phyloP scores from a whole-genome alignment of 495 filamentous ascomycete species.

The Penicillium flavigenum region DNA sequence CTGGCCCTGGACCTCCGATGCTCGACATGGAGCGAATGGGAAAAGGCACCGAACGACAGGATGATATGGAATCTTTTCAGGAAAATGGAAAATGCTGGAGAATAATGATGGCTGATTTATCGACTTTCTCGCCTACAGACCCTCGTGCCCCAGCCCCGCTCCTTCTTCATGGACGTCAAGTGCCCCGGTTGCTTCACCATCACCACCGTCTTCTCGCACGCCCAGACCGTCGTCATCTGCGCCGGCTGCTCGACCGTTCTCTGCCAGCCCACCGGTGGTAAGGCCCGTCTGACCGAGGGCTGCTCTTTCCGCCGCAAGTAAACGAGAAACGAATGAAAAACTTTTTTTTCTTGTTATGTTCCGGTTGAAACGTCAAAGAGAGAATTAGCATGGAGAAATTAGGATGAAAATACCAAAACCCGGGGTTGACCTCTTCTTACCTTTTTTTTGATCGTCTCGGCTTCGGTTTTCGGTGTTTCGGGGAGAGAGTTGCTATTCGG shows the following conservation, averaged over 20 bases:
- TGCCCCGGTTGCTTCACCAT: constrained; percentile 99
- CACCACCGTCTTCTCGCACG: constrained; percentile 99
- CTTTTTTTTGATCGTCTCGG: constrained; percentile 14
- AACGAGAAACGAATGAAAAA: constrained; percentile 46
- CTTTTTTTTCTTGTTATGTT: constrained; percentile 34
- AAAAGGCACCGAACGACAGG: constrained; percentile 7
- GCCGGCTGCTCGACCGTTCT: constrained; percentile 95
- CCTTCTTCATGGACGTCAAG: constrained; percentile 99
- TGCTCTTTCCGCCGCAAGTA: constrained; percentile 99
- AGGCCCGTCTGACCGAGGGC: constrained; percentile 95
- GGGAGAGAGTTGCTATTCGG: constrained; percentile 12
- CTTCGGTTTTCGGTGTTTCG: constrained; percentile 12
- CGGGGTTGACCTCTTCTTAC: constrained; percentile 18
- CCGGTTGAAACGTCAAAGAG: constrained; percentile 32
- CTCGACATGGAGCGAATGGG: constrained; percentile 8
- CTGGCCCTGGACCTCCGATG: constrained; percentile 7
- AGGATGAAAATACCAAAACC: constrained; percentile 36
- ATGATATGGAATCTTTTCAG: neutral
- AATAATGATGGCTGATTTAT: constrained; percentile 23
- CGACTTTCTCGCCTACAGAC: constrained; percentile 50
- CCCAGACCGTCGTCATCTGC: constrained; percentile 99
- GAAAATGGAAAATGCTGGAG: constrained; percentile 7
- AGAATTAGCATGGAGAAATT: constrained; percentile 37
- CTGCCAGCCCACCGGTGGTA: constrained; percentile 98
- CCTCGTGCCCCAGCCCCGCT: constrained; percentile 91